A percentile compares a stretch with the other conserved stretches of the same genome.
These are phyloP conservation scores for Geosmithia morbida DNA, from an alignment of 2,329 filamentous ascomycete genomes.

Conservation along the genomic window DNA sequence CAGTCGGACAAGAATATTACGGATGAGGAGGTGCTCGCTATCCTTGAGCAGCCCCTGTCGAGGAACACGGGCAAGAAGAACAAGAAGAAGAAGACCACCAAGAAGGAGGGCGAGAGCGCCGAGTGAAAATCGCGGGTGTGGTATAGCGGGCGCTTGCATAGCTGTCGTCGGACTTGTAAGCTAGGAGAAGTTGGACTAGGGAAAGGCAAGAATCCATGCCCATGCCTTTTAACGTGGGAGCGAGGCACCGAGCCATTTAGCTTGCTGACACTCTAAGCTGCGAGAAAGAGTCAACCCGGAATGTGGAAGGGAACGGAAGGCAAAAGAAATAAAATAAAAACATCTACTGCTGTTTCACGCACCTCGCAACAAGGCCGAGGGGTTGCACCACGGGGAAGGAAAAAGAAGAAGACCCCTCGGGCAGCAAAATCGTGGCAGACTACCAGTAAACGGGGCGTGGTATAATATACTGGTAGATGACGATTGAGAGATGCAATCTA, in stretches of 20 bases:
- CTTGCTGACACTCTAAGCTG: not conserved
- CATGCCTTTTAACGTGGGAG: not conserved
- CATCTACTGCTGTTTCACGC: not conserved
- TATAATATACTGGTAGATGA: not conserved
- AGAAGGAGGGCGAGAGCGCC: conserved; percentile 10
- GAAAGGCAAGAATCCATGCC: too few relatives aligned
- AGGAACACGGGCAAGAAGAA: conserved; percentile 88
- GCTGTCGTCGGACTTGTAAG: not conserved
- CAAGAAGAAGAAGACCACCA: conserved; percentile 56
- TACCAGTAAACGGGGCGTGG: not conserved
- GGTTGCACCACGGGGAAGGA: not conserved
- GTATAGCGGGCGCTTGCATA: not conserved
- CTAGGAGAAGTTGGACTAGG: not conserved
- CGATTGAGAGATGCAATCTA: not conserved
- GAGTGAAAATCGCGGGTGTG: conserved; percentile 3
- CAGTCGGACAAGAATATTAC: conserved; percentile 97
- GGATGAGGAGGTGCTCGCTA: conserved; percentile 89
- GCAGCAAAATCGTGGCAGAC: not conserved
- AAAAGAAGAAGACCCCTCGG: too few relatives aligned
- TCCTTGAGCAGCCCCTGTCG: conserved; percentile 75
- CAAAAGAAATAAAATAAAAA: not conserved
- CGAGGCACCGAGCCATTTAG: not conserved
- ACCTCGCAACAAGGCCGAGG: not conserved
- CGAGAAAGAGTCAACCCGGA: not conserved
- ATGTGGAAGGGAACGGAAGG: not conserved